Evolutionary conservation across 2,329 filamentous ascomycete genomes (phyloP), one percentile per base, ranked within the genome.

Genomic region (Sarocladium kiliense): DNA sequence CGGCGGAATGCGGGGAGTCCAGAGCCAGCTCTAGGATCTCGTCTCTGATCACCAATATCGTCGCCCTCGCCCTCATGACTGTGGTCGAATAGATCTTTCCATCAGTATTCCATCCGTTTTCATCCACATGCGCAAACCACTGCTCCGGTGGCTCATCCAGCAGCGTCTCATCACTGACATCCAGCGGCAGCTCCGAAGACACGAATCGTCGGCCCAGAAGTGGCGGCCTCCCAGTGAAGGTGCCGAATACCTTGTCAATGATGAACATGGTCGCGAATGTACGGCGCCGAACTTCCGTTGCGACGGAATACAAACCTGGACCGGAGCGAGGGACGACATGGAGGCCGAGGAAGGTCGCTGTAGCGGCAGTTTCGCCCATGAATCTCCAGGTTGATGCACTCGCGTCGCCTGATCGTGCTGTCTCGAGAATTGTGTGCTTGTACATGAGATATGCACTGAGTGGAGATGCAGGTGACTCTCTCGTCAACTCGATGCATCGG

Each of bases 141-240:
- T 34, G 26, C 1, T 70, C 57, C 7, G 60, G 58, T 0, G 63
- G 60, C 3, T 65, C 63, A 21, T 67, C 66, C 21, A 71, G 65
- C 3, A 75, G 59, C n/a, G 63, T 62, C 18, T 69, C 64, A 55
- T 73, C 71, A 18, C 58, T 61, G 14, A 76, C 57, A 55, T 76
- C 73, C 4, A 75, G 63, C 2, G 73, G 73, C 12, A 71, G 58
- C 1, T 72, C 68, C 5, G 73, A 73, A 2, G 69, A 69, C 12
- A 68, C 60, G 55, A 70, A 76, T 2, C 63, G 61, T 12, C 64
- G 64, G 36, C 66, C 66, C 19, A 75, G 55, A 1, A 74, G 62
- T 0, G 72, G 73, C 2, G 74, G 74, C 4, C 74, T 61, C 1
- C 74, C 74, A 1, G 73, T 74, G 37, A 77, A 73, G 1, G 71